phyloP scores from a whole-genome alignment of 148 eudicot genomes.

The Drosera capensis region DNA sequence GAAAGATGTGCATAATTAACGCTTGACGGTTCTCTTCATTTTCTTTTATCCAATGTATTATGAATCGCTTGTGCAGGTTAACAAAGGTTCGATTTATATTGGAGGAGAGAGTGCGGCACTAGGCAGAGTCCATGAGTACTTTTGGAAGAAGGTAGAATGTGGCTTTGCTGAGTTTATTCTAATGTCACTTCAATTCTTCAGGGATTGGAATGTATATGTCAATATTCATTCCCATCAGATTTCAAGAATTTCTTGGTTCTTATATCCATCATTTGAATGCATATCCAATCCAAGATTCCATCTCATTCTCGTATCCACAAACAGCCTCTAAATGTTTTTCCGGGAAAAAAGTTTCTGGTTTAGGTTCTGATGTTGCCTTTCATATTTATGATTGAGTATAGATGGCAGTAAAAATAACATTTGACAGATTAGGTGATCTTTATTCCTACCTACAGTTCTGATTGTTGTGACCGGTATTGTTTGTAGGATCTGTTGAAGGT shows the following conservation, averaged over 20 bases:
- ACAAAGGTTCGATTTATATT: constrained; percentile 47
- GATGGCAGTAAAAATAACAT: no score
- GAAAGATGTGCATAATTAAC: neutral
- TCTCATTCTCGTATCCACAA: no score
- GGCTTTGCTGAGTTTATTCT: neutral
- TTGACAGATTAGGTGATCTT: neutral
- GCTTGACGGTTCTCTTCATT: neutral
- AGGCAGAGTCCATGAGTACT: constrained; percentile 67
- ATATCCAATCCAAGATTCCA: no score
- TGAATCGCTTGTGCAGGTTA: constrained; percentile 23
- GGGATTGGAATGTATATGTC: neutral
- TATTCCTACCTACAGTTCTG: no score
- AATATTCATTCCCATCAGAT: no score
- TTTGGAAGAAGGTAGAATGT: constrained; percentile 74
- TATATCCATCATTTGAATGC: no score
- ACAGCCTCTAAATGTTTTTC: no score
- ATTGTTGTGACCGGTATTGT: neutral
- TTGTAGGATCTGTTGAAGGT: constrained; percentile 52
- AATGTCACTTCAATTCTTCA: neutral
- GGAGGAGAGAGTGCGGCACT: constrained; percentile 90
- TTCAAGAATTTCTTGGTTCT: no score
- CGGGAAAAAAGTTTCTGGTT: no score
- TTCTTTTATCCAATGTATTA: neutral
- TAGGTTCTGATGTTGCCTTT: no score
- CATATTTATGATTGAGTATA: no score